phyloP scores from a whole-genome alignment of 2,329 filamentous ascomycete genomes.

The Raffaelea deltoideospora region DNA sequence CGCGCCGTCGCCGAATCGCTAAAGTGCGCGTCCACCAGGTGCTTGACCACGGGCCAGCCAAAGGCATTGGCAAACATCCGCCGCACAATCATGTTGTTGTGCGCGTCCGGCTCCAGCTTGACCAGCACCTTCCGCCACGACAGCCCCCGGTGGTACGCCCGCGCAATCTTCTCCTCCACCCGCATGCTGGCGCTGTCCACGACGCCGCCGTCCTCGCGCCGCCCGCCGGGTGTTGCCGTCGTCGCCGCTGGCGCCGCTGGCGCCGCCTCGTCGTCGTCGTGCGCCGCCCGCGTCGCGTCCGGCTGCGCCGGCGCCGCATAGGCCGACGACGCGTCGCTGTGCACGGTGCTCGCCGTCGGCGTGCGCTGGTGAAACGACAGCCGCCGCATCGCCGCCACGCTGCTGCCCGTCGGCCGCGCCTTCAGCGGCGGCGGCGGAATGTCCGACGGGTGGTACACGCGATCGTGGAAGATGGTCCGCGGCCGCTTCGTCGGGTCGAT shows the following conservation, averaged over 20 bases:
- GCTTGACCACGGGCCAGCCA: conserved; percentile 92
- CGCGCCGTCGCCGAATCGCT: conserved; percentile 54
- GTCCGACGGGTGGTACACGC: conserved; percentile 84
- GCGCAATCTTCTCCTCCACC: conserved; percentile 94
- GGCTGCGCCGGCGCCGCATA: conserved; percentile 21
- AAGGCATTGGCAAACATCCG: conserved; percentile 96
- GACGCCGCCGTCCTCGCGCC: conserved; percentile 28
- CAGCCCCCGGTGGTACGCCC: conserved; percentile 81
- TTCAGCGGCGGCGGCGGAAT: conserved; percentile 70
- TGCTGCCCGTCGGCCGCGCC: conserved; percentile 21
- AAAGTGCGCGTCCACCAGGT: conserved; percentile 90
- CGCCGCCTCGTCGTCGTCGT: conserved; percentile 36
- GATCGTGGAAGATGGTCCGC: conserved; percentile 90
- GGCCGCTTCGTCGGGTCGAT: conserved; percentile 69
- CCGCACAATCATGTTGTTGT: conserved; percentile 96
- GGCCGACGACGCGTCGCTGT: conserved; percentile 2
- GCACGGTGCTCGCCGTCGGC: background rate
- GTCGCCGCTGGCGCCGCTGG: too few species aligned
- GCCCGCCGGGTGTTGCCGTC: too few species aligned
- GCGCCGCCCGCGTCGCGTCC: conserved; percentile 26
- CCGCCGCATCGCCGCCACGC: conserved; percentile 14
- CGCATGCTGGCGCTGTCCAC: conserved; percentile 58
- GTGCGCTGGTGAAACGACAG: conserved; percentile 5
- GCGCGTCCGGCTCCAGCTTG: conserved; percentile 85
- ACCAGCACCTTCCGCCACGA: conserved; percentile 97